Evolutionary conservation across 331 rosid species (phyloP), one percentile per base, ranked within the genome.

Genomic region (Saraca asoca): DNA sequence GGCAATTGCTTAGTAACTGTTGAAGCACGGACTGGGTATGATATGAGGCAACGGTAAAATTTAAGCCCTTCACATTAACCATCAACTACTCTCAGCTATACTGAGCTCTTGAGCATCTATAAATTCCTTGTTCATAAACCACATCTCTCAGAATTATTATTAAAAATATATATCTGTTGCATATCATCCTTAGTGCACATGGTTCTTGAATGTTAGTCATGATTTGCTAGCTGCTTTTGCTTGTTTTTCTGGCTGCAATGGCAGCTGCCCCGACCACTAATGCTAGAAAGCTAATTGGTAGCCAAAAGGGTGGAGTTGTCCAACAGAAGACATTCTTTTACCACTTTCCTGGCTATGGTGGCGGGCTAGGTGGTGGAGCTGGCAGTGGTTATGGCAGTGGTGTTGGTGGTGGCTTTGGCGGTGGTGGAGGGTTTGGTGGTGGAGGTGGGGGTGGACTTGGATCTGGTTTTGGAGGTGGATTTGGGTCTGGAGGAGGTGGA

Each of bases 221-320:
- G 85, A 55, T 53, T 80, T 51, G 58, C 16, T 75, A 78, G 64
- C 53, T 64, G 56, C 46, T 85, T 70, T 62, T 78, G 38, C 39
- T 82, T 77, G 74, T 52, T 64, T 58, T 82, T 64, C 61, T 81
- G 43, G 14, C 51, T 61, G 72, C 80, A 66, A 19, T 7, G 9
- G 11, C 61, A 9, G 9, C 67, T 48, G 49, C 68, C 31, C 49
- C 62, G 11, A 42, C 61, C 16, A 39, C 64, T 13, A 49, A 38
- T 46, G 76, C 81, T 20, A 77, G 85, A 66, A 72, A 69, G 62
- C 54, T 85, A 24, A 24, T 24, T 31, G 75, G 41, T 14, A 39
- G 46, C 57, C 16, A 37, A 43, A 45, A 34, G 9, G 67, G 73
- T 24, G 66, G 42, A 66, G 7, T 63, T 67, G 67, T 45, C 13